These are phyloP conservation scores for Juglanconis sp. DNA, from an alignment of 2,329 filamentous ascomycete genomes.

Conservation along the genomic window DNA sequence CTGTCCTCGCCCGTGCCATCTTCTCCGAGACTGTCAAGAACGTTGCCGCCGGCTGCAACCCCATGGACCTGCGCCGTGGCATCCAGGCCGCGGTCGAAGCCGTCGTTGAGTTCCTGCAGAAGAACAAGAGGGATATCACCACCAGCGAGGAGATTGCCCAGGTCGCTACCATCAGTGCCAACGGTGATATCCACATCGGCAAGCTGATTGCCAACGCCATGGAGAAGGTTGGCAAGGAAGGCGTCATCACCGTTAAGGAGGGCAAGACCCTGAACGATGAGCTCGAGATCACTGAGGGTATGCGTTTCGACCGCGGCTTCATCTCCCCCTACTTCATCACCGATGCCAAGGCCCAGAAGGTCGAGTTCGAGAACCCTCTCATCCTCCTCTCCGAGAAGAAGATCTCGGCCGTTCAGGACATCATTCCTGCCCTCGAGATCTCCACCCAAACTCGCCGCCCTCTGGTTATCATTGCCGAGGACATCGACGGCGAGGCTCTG, in stretches of 20 bases:
- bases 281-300: conserved; percentile 98
- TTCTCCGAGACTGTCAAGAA: conserved; percentile 99
- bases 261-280: conserved; percentile 98
- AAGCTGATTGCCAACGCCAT: conserved; percentile 96
- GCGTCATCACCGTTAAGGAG: conserved; percentile 99
- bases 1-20: conserved; percentile 93
- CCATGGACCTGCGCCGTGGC: conserved; percentile 96
- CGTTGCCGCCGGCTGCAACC: conserved; percentile 98
- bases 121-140: conserved; percentile 97
- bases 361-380: conserved; percentile 98
- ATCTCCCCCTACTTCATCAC: conserved; percentile 99
- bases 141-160: conserved; percentile 96
- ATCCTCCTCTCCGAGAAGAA: conserved; percentile 99
- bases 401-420: conserved; percentile 98
- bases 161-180: conserved; percentile 96
- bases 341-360: conserved; percentile 97
- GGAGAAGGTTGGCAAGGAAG: conserved; percentile 99
- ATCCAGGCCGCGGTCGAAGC: conserved; percentile 95
- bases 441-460: conserved; percentile 94
- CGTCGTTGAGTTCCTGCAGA: conserved; percentile 88
- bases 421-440: conserved; percentile 94
- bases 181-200: conserved; percentile 93
- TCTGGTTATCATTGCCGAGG: conserved; percentile 97
- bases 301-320: conserved; percentile 99
- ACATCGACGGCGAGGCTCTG: conserved; percentile 97